Evolutionary conservation across 106 monocot genomes (phyloP).

Genomic region (Hemerocallis citrina): DNA sequence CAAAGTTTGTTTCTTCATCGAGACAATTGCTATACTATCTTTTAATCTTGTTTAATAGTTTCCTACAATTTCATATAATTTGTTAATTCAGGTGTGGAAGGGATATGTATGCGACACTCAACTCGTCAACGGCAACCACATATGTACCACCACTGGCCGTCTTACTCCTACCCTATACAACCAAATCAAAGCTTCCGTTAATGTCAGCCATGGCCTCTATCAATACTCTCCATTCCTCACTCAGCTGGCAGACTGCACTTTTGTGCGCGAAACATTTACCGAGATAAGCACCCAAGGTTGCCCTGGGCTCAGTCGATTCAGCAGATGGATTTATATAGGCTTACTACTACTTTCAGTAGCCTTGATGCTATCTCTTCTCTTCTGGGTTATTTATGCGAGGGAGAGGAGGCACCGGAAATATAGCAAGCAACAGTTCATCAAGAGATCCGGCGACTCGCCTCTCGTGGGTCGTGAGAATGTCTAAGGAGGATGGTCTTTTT

Average conservation of each 20-base stretch:
- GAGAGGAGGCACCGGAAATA: constrained; percentile 60
- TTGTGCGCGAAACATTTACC: constrained; percentile 60
- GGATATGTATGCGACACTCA: constrained; percentile 20
- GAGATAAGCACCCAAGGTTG: constrained; percentile 44
- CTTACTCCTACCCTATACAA: constrained; percentile 41
- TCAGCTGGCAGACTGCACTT: constrained; percentile 72
- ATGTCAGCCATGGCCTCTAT: constrained; percentile 47
- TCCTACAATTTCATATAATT: not conserved
- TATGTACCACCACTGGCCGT: constrained; percentile 30
- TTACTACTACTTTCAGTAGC: constrained; percentile 61
- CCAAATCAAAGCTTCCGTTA: constrained; percentile 43
- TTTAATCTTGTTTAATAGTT: too few relatives aligned
- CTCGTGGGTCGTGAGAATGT: not conserved
- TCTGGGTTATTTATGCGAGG: constrained; percentile 77
- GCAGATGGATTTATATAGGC: constrained; percentile 54
- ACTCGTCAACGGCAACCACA: constrained; percentile 11
- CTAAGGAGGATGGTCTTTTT: not conserved
- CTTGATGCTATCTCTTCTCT: constrained; percentile 72
- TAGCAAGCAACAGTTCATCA: constrained; percentile 20
- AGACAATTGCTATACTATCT: too few relatives aligned
- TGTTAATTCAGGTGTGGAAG: constrained; percentile 27
- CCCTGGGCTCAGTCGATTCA: constrained; percentile 51
- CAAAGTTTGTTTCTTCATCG: too few relatives aligned
- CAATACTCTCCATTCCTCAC: constrained; percentile 66
- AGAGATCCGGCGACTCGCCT: not conserved